Evolutionary conservation across 106 monocot species (phyloP).

Genomic region (Apostasia shenzhenica): DNA sequence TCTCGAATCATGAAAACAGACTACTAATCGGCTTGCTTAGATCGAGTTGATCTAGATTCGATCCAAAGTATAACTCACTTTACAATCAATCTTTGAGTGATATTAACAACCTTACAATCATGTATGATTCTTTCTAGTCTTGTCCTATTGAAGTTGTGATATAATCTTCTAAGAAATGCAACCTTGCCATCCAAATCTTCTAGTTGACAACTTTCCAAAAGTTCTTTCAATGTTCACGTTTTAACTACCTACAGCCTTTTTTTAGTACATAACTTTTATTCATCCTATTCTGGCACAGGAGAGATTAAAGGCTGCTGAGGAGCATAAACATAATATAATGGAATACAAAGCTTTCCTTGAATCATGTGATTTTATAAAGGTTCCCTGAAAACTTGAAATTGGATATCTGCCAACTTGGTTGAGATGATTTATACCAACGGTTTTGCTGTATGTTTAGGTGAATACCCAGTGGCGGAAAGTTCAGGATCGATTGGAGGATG

Average conservation of each 20-base stretch:
- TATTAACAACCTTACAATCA: no score
- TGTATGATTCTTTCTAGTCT: no score
- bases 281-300: conserved; percentile 37
- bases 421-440: not conserved
- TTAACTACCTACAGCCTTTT: not conserved
- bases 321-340: conserved; percentile 63
- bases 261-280: not conserved
- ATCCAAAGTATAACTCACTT: no score
- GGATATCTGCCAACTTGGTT: not conserved
- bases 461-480: conserved; percentile 95
- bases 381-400: conserved; percentile 4
- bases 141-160: no score
- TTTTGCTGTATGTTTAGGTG: conserved; percentile 28
- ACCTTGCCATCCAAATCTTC: no score
- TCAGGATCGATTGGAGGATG: conserved; percentile 85
- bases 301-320: conserved; percentile 79
- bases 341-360: conserved; percentile 86
- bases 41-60: no score
- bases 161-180: no score
- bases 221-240: not conserved
- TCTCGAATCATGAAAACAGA: no score
- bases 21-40: no score
- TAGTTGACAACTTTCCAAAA: no score
- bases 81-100: no score
- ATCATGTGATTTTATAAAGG: conserved; percentile 96